These are phyloP conservation scores for Talaromyces sp. DNA, from an alignment of 2,329 filamentous ascomycete species.

Conservation along the genomic window DNA sequence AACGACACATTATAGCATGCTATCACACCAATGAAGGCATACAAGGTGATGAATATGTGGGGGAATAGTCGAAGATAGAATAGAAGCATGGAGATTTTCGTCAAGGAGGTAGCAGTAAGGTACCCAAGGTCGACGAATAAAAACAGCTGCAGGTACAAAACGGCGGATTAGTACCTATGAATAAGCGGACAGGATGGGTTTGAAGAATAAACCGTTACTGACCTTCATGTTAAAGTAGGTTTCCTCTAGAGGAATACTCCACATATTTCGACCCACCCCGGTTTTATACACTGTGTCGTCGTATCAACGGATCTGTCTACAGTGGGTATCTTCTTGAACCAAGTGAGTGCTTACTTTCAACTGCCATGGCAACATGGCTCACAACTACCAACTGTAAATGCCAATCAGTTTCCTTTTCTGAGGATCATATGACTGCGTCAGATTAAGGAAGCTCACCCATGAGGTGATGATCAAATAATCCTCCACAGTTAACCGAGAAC, in stretches of 20 bases:
- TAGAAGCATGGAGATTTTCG: not conserved
- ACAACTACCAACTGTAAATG: not conserved
- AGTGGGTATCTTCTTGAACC: not conserved
- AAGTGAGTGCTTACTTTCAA: not conserved
- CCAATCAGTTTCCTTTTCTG: not conserved
- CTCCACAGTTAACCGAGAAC: not conserved
- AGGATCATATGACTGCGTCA: not conserved
- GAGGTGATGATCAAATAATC: not conserved
- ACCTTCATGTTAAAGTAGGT: not conserved
- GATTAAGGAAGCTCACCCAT: not conserved
- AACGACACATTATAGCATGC: not conserved
- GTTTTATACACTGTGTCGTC: not conserved
- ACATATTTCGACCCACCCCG: not conserved
- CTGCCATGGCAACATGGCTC: not conserved
- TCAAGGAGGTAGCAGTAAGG: not conserved
- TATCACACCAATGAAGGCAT: not conserved
- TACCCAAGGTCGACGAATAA: not conserved
- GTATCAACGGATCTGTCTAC: not conserved
- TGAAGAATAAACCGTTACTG: not conserved
- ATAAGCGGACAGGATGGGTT: not conserved
- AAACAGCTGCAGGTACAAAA: not conserved
- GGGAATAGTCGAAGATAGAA: not conserved
- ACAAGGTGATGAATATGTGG: not conserved
- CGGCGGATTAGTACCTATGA: not conserved
- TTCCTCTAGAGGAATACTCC: not conserved